phyloP scores from a whole-genome alignment of 2,329 filamentous ascomycete genomes.

The Cordyceps tenuipes region DNA sequence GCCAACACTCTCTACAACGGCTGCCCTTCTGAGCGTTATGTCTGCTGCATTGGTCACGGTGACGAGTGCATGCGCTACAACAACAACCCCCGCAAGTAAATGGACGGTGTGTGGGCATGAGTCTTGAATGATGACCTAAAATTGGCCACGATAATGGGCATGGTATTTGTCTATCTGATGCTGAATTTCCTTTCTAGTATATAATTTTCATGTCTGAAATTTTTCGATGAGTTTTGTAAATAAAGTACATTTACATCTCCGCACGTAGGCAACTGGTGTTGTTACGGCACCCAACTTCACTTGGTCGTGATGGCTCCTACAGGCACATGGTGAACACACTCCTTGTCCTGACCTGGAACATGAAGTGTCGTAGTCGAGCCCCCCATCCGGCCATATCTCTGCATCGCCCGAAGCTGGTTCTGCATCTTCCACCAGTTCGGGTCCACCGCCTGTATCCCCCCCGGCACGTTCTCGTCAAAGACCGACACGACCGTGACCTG shows the following conservation, averaged over 20 bases:
- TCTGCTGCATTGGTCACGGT: conserved; percentile 4
- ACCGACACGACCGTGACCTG: conserved; percentile 2
- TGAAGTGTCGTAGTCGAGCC: background rate
- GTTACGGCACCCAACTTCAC: background rate
- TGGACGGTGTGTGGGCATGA: background rate
- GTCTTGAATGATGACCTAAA: background rate
- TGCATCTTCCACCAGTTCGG: conserved; percentile 4
- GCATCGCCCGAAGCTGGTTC: conserved; percentile 2
- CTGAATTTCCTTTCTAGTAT: background rate
- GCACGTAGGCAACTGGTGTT: too few relatives aligned
- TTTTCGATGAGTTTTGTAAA: background rate
- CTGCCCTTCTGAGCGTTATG: conserved; percentile 4
- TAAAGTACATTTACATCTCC: background rate
- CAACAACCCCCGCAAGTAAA: background rate
- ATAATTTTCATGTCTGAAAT: background rate
- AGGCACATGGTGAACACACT: conserved; percentile 1
- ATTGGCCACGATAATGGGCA: background rate
- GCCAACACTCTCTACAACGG: conserved; percentile 5
- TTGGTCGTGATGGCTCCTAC: background rate
- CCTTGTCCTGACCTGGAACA: conserved; percentile 4
- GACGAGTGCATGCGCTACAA: conserved; percentile 1
- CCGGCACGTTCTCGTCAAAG: conserved; percentile 1
- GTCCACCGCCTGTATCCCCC: background rate
- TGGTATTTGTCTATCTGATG: background rate
- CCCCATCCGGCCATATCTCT: conserved; percentile 1